Percentiles rank a stretch among this genome's conserved stretches.
Evolutionary conservation across 257 asterid genomes (phyloP).

Genomic region (Sherardia arvensis): DNA sequence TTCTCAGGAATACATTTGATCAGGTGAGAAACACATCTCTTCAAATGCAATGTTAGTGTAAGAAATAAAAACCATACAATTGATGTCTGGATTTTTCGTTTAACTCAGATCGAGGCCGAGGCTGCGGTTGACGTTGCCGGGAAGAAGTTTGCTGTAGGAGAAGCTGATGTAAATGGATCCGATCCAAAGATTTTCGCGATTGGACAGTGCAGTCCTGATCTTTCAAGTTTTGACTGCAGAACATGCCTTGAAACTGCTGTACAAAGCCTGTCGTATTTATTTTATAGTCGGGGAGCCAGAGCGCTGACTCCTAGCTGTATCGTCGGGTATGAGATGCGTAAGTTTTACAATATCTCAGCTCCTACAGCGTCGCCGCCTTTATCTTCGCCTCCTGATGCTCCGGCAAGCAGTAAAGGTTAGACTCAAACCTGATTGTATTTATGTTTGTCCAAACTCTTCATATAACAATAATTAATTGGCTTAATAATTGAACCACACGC

Average conservation of each 20-base stretch:
- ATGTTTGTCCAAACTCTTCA: no score
- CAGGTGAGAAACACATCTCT: not conserved
- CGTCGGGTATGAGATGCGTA: not conserved
- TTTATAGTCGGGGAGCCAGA: not conserved
- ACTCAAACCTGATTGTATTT: not conserved
- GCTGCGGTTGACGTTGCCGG: not conserved
- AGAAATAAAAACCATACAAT: no score
- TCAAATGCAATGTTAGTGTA: no score
- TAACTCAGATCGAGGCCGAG: not conserved
- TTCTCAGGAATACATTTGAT: not conserved
- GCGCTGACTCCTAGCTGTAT: not conserved
- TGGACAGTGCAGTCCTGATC: conserved; percentile 23
- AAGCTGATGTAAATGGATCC: not conserved
- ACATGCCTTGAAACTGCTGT: conserved; percentile 6
- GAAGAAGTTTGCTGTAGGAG: conserved; percentile 8
- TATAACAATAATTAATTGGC: no score
- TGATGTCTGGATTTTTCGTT: no score
- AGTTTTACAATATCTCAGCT: not conserved
- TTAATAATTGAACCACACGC: no score
- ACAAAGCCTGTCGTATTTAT: not conserved
- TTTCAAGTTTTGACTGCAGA: not conserved
- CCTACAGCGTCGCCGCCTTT: no score
- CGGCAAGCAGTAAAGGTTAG: not conserved
- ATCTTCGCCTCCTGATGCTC: not conserved
- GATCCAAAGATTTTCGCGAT: not conserved